phyloP scores from a whole-genome alignment of 106 monocot genomes.

The Apostasia shenzhenica region DNA sequence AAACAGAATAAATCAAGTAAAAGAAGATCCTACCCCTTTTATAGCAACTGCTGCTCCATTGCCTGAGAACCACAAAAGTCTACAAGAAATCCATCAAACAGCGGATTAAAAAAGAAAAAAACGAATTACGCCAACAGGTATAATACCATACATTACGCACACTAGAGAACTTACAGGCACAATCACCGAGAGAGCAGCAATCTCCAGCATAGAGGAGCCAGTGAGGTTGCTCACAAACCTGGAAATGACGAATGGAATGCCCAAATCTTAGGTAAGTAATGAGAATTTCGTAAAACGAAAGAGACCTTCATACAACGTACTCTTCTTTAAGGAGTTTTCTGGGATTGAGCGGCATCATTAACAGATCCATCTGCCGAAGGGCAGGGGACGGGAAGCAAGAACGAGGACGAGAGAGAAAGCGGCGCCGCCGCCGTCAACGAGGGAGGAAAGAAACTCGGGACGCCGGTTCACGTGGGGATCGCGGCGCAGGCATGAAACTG shows the following conservation, averaged over 20 bases:
- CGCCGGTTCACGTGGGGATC: too few species aligned
- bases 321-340: slow-evolving; percentile 62
- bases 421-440: too few species aligned
- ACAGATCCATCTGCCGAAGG: slow-evolving; percentile 30
- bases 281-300: background rate
- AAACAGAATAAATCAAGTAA: background rate
- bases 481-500: too few species aligned
- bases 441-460: too few species aligned
- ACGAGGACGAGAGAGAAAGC: background rate
- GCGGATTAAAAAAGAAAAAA: background rate
- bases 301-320: slow-evolving; percentile 20
- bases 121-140: too few species aligned
- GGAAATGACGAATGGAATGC: background rate
- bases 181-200: slow-evolving; percentile 62
- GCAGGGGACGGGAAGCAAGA: background rate
- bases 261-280: background rate
- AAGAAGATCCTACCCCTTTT: slow-evolving; percentile 9
- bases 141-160: too few species aligned
- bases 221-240: slow-evolving; percentile 96
- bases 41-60: slow-evolving; percentile 32
- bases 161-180: slow-evolving; percentile 40
- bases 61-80: slow-evolving; percentile 62
- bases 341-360: slow-evolving; percentile 27
- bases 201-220: slow-evolving; percentile 92
- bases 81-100: slow-evolving; percentile 14